phyloP scores from a whole-genome alignment of 164 flowering plant genomes.

The Hamamelis virginiana region DNA sequence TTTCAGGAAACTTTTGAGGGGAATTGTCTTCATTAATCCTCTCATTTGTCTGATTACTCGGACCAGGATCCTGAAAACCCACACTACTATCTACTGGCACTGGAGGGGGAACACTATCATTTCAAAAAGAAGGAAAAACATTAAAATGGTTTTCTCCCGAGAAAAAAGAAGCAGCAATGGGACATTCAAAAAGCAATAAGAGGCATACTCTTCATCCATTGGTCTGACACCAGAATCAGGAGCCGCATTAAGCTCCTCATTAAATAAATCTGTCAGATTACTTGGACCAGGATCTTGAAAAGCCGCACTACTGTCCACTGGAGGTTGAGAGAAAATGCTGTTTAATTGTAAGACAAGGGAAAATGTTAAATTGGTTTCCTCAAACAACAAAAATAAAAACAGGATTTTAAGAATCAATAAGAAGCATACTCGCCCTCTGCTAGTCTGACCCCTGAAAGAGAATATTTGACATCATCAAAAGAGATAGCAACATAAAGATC shows the following conservation, averaged over 20 bases:
- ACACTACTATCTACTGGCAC: conserved; percentile 13
- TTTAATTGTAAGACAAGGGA: neutral
- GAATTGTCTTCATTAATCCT: conserved; percentile 19
- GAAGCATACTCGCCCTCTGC: conserved; percentile 57
- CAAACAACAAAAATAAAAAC: neutral
- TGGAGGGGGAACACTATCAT: conserved; percentile 27
- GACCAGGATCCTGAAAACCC: conserved; percentile 25
- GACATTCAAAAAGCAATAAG: neutral
- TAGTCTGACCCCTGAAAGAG: conserved; percentile 21
- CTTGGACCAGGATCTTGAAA: conserved; percentile 14
- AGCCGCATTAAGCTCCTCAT: neutral
- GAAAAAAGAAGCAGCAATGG: neutral
- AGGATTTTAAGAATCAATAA: conserved; percentile 2
- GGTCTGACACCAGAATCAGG: neutral
- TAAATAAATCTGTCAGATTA: conserved; percentile 7
- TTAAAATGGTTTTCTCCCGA: neutral
- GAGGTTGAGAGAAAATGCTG: conserved; percentile 5
- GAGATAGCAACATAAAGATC: neutral
- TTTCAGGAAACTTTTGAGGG: conserved; percentile 39
- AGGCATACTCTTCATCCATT: conserved; percentile 18
- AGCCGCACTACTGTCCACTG: neutral
- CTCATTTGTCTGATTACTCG: conserved; percentile 26
- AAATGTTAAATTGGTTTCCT: neutral
- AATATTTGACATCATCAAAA: neutral
- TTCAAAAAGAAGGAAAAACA: neutral